Percentiles rank a stretch among this genome's conserved stretches.
These are phyloP conservation scores for Leishmania lainsoni DNA, from an alignment of 208 protist species.

Conservation along the genomic window DNA sequence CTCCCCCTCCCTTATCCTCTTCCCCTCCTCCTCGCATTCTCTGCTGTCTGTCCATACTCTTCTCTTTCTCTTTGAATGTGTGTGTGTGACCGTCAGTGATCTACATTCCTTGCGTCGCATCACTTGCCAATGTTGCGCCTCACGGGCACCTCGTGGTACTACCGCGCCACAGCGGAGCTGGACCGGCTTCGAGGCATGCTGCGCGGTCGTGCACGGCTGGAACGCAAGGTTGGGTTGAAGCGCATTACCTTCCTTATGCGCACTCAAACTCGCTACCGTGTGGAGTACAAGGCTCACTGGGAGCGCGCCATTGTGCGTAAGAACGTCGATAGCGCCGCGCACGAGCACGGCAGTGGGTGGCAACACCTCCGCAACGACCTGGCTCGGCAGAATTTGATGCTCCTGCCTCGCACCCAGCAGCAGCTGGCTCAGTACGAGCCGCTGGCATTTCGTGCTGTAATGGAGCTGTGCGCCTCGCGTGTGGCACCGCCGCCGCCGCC, in stretches of 20 bases:
- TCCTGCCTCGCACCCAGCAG: conserved; percentile 78
- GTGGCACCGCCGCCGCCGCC: conserved; percentile 81
- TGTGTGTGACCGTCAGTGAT: neutral
- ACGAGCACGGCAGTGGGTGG: conserved; percentile 84
- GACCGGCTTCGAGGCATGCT: conserved; percentile 84
- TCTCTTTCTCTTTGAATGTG: neutral
- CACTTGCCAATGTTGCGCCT: conserved; percentile 50
- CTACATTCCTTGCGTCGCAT: neutral
- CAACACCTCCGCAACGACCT: conserved; percentile 78
- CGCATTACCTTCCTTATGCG: conserved; percentile 88
- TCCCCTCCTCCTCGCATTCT: neutral
- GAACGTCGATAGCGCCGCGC: conserved; percentile 86
- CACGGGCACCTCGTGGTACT: conserved; percentile 48
- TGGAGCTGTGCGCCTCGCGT: conserved; percentile 85
- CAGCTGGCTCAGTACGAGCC: conserved; percentile 88
- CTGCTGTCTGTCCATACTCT: neutral
- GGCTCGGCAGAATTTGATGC: conserved; percentile 80
- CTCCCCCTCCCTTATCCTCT: neutral
- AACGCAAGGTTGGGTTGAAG: conserved; percentile 85
- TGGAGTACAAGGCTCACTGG: conserved; percentile 84
- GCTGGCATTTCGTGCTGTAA: conserved; percentile 82
- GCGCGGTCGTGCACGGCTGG: conserved; percentile 76
- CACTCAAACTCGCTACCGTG: conserved; percentile 87
- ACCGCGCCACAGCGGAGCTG: conserved; percentile 77
- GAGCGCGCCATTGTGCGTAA: conserved; percentile 83